Conservation (phyloP, 2,329 filamentous ascomycete genomes). For the Samsoniella hepiali region DNA sequence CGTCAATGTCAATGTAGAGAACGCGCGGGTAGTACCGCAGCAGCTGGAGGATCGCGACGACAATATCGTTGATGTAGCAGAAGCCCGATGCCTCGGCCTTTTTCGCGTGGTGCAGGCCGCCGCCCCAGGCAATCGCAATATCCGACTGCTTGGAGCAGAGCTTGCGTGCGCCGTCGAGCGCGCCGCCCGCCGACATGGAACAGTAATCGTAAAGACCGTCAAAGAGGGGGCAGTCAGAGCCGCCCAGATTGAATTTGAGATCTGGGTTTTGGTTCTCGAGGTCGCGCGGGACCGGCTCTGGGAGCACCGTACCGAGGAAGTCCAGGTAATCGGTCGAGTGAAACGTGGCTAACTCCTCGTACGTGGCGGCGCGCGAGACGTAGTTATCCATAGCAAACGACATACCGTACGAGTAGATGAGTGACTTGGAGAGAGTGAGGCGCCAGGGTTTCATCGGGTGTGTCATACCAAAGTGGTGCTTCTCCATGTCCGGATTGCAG, state of each 20-base stretch:
- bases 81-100: constrained; percentile 92
- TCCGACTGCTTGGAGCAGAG: constrained; percentile 83
- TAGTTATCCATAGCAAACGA: constrained; percentile 97
- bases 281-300: constrained; percentile 61
- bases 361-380: constrained; percentile 76
- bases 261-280: constrained; percentile 62
- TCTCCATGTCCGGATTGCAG: constrained; percentile 90
- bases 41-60: constrained; percentile 86
- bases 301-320: constrained; percentile 72
- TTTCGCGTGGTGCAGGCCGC: constrained; percentile 94
- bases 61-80: constrained; percentile 99
- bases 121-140: constrained; percentile 97
- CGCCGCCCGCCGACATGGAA: constrained; percentile 86
- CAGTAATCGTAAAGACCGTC: constrained; percentile 95
- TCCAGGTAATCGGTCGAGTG: constrained; percentile 88
- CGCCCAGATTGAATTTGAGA: constrained; percentile 77
- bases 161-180: constrained; percentile 86
- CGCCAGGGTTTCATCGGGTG: constrained; percentile 99
- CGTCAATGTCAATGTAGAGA: constrained; percentile 91
- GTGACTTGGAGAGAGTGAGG: constrained; percentile 87
- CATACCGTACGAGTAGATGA: constrained; percentile 93
- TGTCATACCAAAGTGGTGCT: constrained; percentile 92
- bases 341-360: constrained; percentile 82
- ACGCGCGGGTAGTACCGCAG: constrained; percentile 79
- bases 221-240: constrained; percentile 94